These are phyloP conservation scores for Fusarium longipes DNA, from an alignment of 2,329 filamentous ascomycete genomes.

Conservation along the genomic window DNA sequence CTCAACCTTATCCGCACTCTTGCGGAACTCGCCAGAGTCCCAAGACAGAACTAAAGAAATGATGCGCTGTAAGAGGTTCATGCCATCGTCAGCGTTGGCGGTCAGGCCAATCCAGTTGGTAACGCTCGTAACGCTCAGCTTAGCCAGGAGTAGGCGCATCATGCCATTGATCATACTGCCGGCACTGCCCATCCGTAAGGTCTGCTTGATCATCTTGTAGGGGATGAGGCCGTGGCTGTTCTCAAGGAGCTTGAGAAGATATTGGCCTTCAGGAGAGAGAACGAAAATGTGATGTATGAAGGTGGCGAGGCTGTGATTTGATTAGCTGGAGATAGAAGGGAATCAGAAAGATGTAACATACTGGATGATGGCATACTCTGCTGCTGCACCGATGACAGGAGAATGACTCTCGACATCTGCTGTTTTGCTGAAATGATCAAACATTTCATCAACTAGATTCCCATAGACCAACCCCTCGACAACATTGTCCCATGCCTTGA, in stretches of 20 bases:
- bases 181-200: slow-evolving; percentile 79
- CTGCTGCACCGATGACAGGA: slow-evolving; percentile 69
- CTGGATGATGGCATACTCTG: slow-evolving; percentile 77
- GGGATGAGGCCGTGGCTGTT: slow-evolving; percentile 77
- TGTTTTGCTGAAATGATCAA: slow-evolving; percentile 69
- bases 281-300: slow-evolving; percentile 80
- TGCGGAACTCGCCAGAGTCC: slow-evolving; percentile 78
- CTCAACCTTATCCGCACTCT: slow-evolving; percentile 72
- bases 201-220: slow-evolving; percentile 78
- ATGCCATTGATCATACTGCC: slow-evolving; percentile 84
- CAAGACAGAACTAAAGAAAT: slow-evolving; percentile 78
- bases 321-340: slow-evolving; percentile 29
- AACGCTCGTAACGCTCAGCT: slow-evolving; percentile 77
- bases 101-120: slow-evolving; percentile 85
- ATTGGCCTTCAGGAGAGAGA: slow-evolving; percentile 79
- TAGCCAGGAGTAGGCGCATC: slow-evolving; percentile 78
- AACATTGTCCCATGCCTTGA: slow-evolving; percentile 73
- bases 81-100: slow-evolving; percentile 77
- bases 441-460: slow-evolving; percentile 72
- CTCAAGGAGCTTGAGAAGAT: slow-evolving; percentile 76
- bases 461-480: slow-evolving; percentile 76
- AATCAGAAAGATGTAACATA: slow-evolving; percentile 54
- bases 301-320: slow-evolving; percentile 69
- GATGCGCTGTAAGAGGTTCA: slow-evolving; percentile 83
- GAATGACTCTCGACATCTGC: slow-evolving; percentile 73